phyloP scores from a whole-genome alignment of 495 filamentous ascomycete genomes.

The Lepidopterella palustris region DNA sequence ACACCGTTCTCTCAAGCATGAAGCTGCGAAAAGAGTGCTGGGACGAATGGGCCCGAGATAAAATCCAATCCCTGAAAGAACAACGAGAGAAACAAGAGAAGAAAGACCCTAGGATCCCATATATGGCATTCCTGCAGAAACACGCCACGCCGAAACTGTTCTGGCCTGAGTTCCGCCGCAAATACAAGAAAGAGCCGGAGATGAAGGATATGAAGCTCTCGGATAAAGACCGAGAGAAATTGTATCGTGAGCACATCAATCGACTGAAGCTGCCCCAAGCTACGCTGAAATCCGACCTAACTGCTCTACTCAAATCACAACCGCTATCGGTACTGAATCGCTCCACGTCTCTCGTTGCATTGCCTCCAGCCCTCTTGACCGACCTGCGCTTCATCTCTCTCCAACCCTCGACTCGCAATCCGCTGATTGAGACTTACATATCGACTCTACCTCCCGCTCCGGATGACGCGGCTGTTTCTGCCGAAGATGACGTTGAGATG shows the following conservation, averaged over 20 bases:
- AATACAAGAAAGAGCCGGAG: conserved; percentile 70
- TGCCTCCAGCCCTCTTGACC: conserved; percentile 62
- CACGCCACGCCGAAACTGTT: conserved; percentile 84
- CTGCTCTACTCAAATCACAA: conserved; percentile 62
- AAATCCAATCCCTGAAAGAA: conserved; percentile 63
- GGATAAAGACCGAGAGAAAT: conserved; percentile 87
- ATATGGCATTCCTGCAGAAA: conserved; percentile 72
- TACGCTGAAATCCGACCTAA: conserved; percentile 71
- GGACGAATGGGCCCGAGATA: conserved; percentile 69
- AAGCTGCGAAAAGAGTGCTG: conserved; percentile 74
- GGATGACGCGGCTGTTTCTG: conserved; percentile 41
- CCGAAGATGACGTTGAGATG: conserved; percentile 53
- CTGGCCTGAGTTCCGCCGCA: conserved; percentile 93
- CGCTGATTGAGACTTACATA: conserved; percentile 70
- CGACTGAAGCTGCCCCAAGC: conserved; percentile 69
- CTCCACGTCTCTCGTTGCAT: conserved; percentile 52
- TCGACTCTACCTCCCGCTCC: conserved; percentile 63
- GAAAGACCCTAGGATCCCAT: conserved; percentile 77
- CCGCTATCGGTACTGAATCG: conserved; percentile 61
- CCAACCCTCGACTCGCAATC: conserved; percentile 58
- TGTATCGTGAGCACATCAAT: conserved; percentile 80
- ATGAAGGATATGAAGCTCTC: conserved; percentile 70
- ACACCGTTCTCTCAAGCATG: conserved; percentile 74
- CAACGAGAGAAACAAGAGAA: conserved; percentile 71
- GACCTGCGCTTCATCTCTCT: conserved; percentile 82